Evolutionary conservation across 441 rosid genomes (phyloP), one percentile per base, ranked within the genome.

Genomic region (Erodium chrysanthum): DNA sequence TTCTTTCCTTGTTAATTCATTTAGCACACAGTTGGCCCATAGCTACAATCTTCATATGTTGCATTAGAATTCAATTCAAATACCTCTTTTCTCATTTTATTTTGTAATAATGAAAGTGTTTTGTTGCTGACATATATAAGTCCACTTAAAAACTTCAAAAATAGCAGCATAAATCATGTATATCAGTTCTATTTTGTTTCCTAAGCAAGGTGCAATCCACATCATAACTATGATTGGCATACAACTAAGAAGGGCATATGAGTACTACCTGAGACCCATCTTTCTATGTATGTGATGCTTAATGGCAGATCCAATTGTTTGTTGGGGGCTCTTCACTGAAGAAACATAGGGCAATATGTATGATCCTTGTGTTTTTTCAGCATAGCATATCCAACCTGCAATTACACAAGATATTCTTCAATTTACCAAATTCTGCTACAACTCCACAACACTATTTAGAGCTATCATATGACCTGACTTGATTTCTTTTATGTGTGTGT

Each of bases 381-480:
- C 98, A 77, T 91, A 91, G 80, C 98, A 94, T 63, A 94, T 83
- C 98, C 98, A 94, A 77, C 97, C 96, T 94, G 85, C 35, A 67
- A 80, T 70, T 31, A 70, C n/a, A 71, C 20, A 77, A 69, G 48
- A 75, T 4, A 1, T 63, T 65, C 56, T 63, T 65, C 56, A 11
- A 44, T 18, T 20, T 6, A 54, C 20, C 61, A 54, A 20, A 17
- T 6, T 7, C 9, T 54, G 23, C 10, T 54, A 18, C 29, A 58
- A 58, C 29, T 22, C n/a, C n/a, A 22, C 62, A 21, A 21, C 31
- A 10, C 27, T 7, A 21, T 22, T 58, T 10, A 22, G 62, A 58
- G 62, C 29, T 21, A 9, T 9, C 29, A 58, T 56, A 18, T 18
- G 25, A 8, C 11, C 61, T 15, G 33, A 48, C 56, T n/a, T 15